Conservation (phyloP, 1,284 basidiomycete species). For the Apiotrichum montevideense region DNA sequence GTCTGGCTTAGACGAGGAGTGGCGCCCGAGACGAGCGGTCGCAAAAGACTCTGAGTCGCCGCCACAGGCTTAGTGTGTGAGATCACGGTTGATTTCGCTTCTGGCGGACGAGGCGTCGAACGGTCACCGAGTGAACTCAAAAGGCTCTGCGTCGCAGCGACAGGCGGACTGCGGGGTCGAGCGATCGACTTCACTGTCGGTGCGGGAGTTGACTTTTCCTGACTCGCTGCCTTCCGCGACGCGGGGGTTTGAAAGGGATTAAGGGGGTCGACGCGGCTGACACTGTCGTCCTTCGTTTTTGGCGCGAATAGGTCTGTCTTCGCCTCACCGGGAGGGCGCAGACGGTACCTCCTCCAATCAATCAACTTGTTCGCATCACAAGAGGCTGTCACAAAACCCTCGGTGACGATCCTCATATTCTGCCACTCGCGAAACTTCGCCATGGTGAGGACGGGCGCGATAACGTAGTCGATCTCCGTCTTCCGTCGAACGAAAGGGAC, state of each 20-base stretch:
- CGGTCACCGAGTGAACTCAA: too few species aligned
- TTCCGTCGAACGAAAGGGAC: conserved; percentile 53
- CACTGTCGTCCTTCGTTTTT: conserved; percentile 3
- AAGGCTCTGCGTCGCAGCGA: neutral
- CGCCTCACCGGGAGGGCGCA: conserved; percentile 12
- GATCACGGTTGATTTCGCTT: neutral
- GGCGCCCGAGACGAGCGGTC: neutral
- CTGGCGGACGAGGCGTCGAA: neutral
- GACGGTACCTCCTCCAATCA: conserved; percentile 43
- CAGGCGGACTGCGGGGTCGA: neutral
- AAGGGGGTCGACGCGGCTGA: neutral
- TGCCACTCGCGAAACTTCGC: conserved; percentile 83
- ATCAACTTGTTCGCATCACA: conserved; percentile 57
- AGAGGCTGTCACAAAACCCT: conserved; percentile 81
- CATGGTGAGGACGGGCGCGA: conserved; percentile 83
- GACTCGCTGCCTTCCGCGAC: neutral
- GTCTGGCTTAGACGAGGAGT: neutral
- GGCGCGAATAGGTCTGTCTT: conserved; percentile 32
- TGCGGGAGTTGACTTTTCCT: too few species aligned
- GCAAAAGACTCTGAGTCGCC: conserved; percentile 1
- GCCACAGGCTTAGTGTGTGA: neutral
- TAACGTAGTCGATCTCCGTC: conserved; percentile 55
- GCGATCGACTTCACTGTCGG: neutral
- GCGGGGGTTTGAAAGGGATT: neutral
- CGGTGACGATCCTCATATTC: conserved; percentile 77